phyloP scores from a whole-genome alignment of 1,284 basidiomycete species.

The Cryptococcus sp. region DNA sequence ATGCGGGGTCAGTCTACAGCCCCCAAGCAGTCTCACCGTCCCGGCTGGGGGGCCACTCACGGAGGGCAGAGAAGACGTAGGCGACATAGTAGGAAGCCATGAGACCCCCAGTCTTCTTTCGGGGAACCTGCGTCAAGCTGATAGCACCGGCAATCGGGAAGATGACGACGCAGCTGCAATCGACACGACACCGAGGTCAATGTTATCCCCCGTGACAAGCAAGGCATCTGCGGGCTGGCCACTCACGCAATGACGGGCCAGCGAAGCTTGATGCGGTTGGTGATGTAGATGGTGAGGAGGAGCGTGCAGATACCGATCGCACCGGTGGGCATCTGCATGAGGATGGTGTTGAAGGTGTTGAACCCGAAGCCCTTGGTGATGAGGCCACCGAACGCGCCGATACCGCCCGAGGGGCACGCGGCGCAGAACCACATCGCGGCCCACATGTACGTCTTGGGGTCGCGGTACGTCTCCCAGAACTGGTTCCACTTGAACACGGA shows the following conservation, averaged over 20 bases:
- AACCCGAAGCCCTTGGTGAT: slow-evolving; percentile 45
- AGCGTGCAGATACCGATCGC: slow-evolving; percentile 54
- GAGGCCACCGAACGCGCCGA: slow-evolving; percentile 46
- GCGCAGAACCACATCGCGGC: slow-evolving; percentile 42
- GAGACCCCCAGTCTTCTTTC: slow-evolving; percentile 26
- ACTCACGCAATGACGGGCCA: slow-evolving; percentile 54
- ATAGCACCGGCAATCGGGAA: slow-evolving; percentile 45
- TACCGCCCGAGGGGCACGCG: slow-evolving; percentile 44
- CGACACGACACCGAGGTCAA: not conserved
- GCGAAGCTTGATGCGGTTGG: slow-evolving; percentile 55
- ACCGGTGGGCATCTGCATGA: slow-evolving; percentile 53
- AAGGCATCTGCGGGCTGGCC: slow-evolving; percentile 1
- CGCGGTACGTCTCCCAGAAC: slow-evolving; percentile 44
- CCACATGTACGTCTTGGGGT: slow-evolving; percentile 45
- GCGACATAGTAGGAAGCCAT: slow-evolving; percentile 43
- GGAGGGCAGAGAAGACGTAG: slow-evolving; percentile 35
- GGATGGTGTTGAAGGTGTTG: slow-evolving; percentile 46
- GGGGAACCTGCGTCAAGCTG: slow-evolving; percentile 32
- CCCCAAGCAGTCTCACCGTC: too few relatives aligned
- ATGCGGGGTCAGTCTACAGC: not conserved
- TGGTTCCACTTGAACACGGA: slow-evolving; percentile 48
- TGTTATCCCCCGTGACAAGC: not conserved
- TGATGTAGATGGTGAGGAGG: slow-evolving; percentile 51
- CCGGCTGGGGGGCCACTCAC: not conserved
- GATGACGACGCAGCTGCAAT: slow-evolving; percentile 15